Evolutionary conservation across 148 eudicot species (phyloP).

Genomic region (Fagopyrum esculentum): DNA sequence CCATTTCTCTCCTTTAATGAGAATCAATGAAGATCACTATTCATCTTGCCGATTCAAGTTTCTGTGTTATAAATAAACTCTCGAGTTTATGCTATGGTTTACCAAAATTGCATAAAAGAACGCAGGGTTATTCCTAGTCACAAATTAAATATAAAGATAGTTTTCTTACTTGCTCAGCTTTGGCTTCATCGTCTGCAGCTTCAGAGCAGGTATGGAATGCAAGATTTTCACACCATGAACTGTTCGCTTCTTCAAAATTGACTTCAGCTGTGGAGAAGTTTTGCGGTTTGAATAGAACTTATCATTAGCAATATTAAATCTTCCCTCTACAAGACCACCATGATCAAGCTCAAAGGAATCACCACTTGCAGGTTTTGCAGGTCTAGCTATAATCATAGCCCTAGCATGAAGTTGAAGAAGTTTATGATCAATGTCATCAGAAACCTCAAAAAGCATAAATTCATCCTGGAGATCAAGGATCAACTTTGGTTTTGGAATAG

Average conservation of each 20-base stretch:
- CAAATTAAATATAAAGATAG: not conserved
- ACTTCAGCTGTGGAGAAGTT: constrained; percentile 77
- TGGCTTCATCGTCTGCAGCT: constrained; percentile 86
- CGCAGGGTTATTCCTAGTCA: not conserved
- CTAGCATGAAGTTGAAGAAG: constrained; percentile 81
- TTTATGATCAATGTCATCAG: constrained; percentile 50
- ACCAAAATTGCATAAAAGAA: not conserved
- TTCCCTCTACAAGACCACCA: constrained; percentile 43
- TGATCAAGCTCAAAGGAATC: constrained; percentile 49
- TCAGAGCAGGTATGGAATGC: constrained; percentile 83
- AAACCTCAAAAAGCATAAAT: constrained; percentile 89
- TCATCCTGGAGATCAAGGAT: constrained; percentile 94
- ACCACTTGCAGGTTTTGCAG: constrained; percentile 34
- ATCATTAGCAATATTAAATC: constrained; percentile 85
- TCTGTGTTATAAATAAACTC: not conserved
- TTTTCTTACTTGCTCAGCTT: constrained; percentile 81
- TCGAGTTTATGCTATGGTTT: not conserved
- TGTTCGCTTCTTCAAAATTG: constrained; percentile 80
- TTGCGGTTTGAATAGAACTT: constrained; percentile 83
- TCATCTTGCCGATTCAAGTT: not conserved
- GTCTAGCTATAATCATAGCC: constrained; percentile 64
- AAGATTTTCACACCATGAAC: constrained; percentile 82
- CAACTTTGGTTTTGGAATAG: constrained; percentile 59
- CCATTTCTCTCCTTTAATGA: not conserved
- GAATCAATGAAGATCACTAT: not conserved